Evolutionary conservation across 1,284 basidiomycete genomes (phyloP).

Genomic region (Meira nashicola): DNA sequence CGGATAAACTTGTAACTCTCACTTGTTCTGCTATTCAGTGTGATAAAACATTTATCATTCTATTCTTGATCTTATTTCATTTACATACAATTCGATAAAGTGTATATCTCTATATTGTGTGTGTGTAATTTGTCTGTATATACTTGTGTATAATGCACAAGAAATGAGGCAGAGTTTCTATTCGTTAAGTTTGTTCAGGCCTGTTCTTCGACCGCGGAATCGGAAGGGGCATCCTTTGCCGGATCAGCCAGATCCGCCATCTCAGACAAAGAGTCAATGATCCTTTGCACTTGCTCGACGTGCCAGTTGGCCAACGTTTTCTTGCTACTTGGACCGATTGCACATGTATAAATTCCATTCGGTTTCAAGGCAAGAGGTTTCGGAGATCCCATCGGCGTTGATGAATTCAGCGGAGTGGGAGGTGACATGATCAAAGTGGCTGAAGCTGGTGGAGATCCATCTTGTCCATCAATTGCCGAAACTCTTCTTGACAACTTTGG

Average conservation of each 20-base stretch:
- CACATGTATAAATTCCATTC: constrained; percentile 40
- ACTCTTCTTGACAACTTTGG: neutral
- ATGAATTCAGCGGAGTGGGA: constrained; percentile 28
- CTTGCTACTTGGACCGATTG: constrained; percentile 42
- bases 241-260: constrained; percentile 34
- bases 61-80: no score
- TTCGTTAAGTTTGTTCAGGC: neutral
- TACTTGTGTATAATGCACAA: no score
- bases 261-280: constrained; percentile 41
- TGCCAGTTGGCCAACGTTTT: constrained; percentile 51
- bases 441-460: neutral
- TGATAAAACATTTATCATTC: no score
- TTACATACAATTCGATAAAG: no score
- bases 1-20: neutral
- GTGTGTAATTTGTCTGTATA: no score
- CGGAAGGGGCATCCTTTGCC: neutral
- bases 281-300: constrained; percentile 33
- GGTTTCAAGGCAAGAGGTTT: constrained; percentile 26
- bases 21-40: no score
- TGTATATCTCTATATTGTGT: no score
- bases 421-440: constrained; percentile 26
- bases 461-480: neutral
- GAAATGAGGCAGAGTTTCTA: no score
- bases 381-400: constrained; percentile 21
- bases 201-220: neutral